Conservation (phyloP, 495 filamentous ascomycete genomes). For the Extremus antarcticus region DNA sequence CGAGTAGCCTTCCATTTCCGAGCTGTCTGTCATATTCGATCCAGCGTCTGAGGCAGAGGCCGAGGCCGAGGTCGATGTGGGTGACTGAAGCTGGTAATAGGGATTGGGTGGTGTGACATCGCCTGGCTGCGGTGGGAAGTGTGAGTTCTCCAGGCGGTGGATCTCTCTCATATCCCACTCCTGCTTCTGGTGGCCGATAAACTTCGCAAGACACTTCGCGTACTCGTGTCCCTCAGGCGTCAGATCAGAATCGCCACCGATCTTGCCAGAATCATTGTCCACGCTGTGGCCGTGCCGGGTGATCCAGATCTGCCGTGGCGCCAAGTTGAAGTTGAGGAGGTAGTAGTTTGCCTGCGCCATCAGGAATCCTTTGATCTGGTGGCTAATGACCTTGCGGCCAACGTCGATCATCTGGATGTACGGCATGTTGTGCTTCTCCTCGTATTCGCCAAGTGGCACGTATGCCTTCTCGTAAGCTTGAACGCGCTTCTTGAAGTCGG, state of each 20-base stretch:
- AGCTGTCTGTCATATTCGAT: conserved; percentile 16
- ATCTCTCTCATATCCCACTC: conserved; percentile 70
- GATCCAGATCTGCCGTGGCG: conserved; percentile 94
- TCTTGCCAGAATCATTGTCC: conserved; percentile 69
- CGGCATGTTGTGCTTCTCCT: conserved; percentile 78
- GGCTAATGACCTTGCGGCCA: conserved; percentile 81
- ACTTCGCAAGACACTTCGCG: conserved; percentile 58
- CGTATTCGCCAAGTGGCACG: conserved; percentile 78
- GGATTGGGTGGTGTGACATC: conserved; percentile 93
- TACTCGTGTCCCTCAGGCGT: conserved; percentile 65
- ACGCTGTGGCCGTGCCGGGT: conserved; percentile 80
- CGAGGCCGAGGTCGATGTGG: background rate
- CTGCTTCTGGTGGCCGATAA: conserved; percentile 62
- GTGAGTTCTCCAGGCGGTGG: conserved; percentile 53
- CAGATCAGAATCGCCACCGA: conserved; percentile 76
- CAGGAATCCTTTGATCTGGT: conserved; percentile 83
- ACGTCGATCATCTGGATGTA: conserved; percentile 98
- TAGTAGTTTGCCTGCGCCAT: conserved; percentile 86
- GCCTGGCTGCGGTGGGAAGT: conserved; percentile 74
- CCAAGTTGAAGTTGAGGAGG: conserved; percentile 88
- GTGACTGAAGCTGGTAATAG: conserved; percentile 42
- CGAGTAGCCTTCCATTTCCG: conserved; percentile 14
- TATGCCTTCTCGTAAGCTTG: conserved; percentile 88
- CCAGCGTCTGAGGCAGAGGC: background rate
- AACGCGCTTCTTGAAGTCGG: conserved; percentile 90